Evolutionary conservation across 2,329 filamentous ascomycete genomes (phyloP).

Genomic region (Alternaria gansuensis): DNA sequence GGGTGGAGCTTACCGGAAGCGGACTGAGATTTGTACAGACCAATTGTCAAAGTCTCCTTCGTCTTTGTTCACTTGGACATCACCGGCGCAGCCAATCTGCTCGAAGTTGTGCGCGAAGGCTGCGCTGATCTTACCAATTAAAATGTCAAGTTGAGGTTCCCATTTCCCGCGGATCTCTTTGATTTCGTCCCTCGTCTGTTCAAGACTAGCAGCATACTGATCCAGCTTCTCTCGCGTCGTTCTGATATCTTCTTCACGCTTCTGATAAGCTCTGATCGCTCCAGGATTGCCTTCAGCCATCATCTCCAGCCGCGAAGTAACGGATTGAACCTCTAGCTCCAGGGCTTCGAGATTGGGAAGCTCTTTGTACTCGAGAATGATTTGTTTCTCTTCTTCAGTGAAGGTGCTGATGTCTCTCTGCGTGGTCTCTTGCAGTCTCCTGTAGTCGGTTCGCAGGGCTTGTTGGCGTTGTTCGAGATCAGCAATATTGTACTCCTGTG

Average conservation of each 20-base stretch:
- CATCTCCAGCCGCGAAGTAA: constrained; percentile 78
- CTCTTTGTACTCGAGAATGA: constrained; percentile 33
- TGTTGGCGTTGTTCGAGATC: constrained; percentile 29
- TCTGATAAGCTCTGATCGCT: constrained; percentile 74
- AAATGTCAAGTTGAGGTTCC: constrained; percentile 82
- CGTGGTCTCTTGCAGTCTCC: constrained; percentile 27
- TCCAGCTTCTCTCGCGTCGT: constrained; percentile 68
- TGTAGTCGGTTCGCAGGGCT: constrained; percentile 22
- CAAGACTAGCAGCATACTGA: constrained; percentile 64
- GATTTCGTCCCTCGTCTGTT: constrained; percentile 67
- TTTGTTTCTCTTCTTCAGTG: constrained; percentile 37
- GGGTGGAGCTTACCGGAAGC: constrained; percentile 74
- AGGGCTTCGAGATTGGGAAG: constrained; percentile 64
- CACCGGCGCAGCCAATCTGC: constrained; percentile 91
- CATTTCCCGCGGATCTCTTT: constrained; percentile 73
- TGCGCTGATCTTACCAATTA: constrained; percentile 83
- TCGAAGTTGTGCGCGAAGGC: constrained; percentile 94
- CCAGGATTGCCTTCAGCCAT: constrained; percentile 80
- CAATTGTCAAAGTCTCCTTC: constrained; percentile 90
- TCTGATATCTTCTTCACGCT: constrained; percentile 68
- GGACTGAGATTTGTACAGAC: constrained; percentile 93
- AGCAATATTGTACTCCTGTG: constrained; percentile 27
- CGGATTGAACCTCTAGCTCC: constrained; percentile 75
- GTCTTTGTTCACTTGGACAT: constrained; percentile 87
- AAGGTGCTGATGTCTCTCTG: constrained; percentile 30